These are phyloP conservation scores for Telopea speciosissima DNA, from an alignment of 177 flowering plant species.

Conservation along the genomic window DNA sequence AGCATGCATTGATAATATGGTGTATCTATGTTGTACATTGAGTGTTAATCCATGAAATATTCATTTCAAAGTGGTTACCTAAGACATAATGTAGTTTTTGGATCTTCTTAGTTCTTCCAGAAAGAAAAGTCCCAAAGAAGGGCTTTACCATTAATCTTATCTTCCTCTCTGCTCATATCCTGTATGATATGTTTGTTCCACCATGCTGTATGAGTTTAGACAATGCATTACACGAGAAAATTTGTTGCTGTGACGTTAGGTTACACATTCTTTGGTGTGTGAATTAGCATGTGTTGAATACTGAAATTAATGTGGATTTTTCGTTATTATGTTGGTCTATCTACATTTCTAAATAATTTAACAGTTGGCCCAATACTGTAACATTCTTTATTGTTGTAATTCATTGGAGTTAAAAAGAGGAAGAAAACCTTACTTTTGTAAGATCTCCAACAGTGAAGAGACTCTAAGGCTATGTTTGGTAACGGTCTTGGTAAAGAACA, in stretches of 20 bases:
- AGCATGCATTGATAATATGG: background rate
- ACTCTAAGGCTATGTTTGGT: no score
- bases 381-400: no score
- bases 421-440: no score
- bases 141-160: background rate
- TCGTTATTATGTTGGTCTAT: background rate
- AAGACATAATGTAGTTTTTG: background rate
- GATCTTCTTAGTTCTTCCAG: background rate
- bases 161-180: background rate
- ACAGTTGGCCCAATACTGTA: background rate
- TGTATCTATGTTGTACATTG: no score
- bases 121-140: background rate
- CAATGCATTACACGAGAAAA: background rate
- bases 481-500: no score
- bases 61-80: background rate
- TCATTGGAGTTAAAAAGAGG: background rate
- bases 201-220: background rate
- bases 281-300: background rate
- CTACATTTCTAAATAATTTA: background rate
- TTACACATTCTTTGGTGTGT: background rate
- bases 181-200: background rate
- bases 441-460: no score
- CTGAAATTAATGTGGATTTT: background rate
- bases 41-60: background rate
- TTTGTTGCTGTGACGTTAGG: background rate